phyloP scores from a whole-genome alignment of 2,329 filamentous ascomycete genomes.

The Lithohypha guttulata region DNA sequence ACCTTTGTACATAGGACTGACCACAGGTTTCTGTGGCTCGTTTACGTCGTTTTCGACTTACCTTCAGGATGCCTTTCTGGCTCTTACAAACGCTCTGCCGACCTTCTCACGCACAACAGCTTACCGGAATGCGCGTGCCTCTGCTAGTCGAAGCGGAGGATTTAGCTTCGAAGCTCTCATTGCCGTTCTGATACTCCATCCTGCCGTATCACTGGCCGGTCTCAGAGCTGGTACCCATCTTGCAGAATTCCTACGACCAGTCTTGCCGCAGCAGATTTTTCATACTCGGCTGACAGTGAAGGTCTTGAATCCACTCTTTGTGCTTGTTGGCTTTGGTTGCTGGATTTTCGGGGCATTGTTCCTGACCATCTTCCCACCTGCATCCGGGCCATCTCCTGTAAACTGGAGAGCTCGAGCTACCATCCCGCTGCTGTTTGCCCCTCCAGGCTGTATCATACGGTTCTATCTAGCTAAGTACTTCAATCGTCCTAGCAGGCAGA shows the following conservation, averaged over 20 bases:
- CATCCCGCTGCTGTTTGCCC: slow-evolving; percentile 68
- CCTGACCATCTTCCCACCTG: slow-evolving; percentile 56
- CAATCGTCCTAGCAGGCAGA: slow-evolving; percentile 46
- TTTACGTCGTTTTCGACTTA: slow-evolving; percentile 81
- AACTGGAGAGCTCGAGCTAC: slow-evolving; percentile 62
- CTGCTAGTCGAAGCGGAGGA: slow-evolving; percentile 49
- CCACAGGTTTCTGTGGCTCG: slow-evolving; percentile 77
- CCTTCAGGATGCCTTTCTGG: slow-evolving; percentile 65
- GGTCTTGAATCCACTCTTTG: slow-evolving; percentile 49
- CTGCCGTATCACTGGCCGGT: slow-evolving; percentile 56
- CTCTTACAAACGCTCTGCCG: slow-evolving; percentile 58
- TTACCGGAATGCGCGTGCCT: slow-evolving; percentile 25
- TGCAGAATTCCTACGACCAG: slow-evolving; percentile 47
- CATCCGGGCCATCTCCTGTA: slow-evolving; percentile 26
- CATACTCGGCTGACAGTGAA: slow-evolving; percentile 44
- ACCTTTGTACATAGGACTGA: slow-evolving; percentile 70
- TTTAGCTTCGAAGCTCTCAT: slow-evolving; percentile 69
- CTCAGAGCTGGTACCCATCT: slow-evolving; percentile 62
- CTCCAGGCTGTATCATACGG: slow-evolving; percentile 59
- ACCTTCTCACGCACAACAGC: slow-evolving; percentile 34
- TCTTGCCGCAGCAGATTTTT: slow-evolving; percentile 44
- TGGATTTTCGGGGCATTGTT: slow-evolving; percentile 62
- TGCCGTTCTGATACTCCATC: slow-evolving; percentile 57
- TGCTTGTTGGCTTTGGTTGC: slow-evolving; percentile 53
- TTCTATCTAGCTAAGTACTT: slow-evolving; percentile 60